Conservation (phyloP, 2,329 filamentous ascomycete species). For the Botrytis hyacinthi region DNA sequence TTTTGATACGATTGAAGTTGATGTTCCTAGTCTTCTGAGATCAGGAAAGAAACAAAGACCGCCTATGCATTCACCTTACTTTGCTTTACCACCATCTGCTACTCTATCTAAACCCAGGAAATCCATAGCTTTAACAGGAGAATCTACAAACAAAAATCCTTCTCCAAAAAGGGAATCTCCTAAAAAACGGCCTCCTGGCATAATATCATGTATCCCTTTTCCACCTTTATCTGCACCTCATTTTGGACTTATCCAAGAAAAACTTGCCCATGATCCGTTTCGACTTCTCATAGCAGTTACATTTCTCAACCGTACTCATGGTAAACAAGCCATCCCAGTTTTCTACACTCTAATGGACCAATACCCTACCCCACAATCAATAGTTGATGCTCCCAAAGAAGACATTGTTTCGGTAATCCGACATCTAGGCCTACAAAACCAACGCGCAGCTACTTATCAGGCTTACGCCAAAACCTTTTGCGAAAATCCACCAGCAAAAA, state of each 20-base stretch:
- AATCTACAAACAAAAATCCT: background rate
- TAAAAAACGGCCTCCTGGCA: slow-evolving; percentile 30
- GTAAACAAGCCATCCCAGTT: slow-evolving; percentile 70
- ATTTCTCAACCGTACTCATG: slow-evolving; percentile 80
- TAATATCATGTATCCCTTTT: slow-evolving; percentile 59
- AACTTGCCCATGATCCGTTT: slow-evolving; percentile 72
- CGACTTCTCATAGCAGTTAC: slow-evolving; percentile 78
- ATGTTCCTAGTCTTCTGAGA: slow-evolving; percentile 14
- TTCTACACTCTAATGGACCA: slow-evolving; percentile 65
- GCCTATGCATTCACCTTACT: slow-evolving; percentile 38
- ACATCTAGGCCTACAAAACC: slow-evolving; percentile 67
- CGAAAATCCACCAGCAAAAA: slow-evolving; percentile 54
- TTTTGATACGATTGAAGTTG: slow-evolving; percentile 24
- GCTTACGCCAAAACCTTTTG: slow-evolving; percentile 70
- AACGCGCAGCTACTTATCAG: slow-evolving; percentile 67
- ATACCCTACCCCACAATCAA: slow-evolving; percentile 64
- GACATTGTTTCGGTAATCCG: slow-evolving; percentile 63
- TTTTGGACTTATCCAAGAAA: slow-evolving; percentile 85
- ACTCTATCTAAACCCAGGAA: slow-evolving; percentile 13
- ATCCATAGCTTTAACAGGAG: background rate
- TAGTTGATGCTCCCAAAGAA: slow-evolving; percentile 56
- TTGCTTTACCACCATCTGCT: slow-evolving; percentile 26
- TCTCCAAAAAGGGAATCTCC: slow-evolving; percentile 10
- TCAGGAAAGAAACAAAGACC: slow-evolving; percentile 26
- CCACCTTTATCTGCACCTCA: slow-evolving; percentile 59